A percentile compares a stretch with the other conserved stretches of the same genome.
These are phyloP conservation scores for Candida ficus DNA, from an alignment of 805 yeast species.

Conservation along the genomic window DNA sequence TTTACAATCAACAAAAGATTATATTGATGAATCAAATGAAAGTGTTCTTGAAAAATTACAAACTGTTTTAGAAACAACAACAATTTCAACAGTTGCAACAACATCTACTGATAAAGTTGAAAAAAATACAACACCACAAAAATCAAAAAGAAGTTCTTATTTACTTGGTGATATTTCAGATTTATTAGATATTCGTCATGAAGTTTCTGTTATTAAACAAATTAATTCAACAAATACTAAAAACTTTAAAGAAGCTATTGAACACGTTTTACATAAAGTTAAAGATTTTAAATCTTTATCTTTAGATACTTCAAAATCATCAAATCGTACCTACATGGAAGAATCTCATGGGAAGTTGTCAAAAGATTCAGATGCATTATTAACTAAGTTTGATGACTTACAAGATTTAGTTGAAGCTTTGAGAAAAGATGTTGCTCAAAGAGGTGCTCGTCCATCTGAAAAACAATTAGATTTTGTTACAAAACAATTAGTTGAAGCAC, in stretches of 20 bases:
- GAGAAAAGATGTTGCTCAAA: constrained; percentile 83
- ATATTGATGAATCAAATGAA: constrained; percentile 23
- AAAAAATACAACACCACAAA: not conserved
- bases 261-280: constrained; percentile 39
- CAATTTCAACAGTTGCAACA: not conserved
- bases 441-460: constrained; percentile 79
- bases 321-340: constrained; percentile 59
- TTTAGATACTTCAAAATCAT: constrained; percentile 31
- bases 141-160: constrained; percentile 3
- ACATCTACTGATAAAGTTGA: too few relatives aligned
- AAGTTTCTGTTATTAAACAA: constrained; percentile 55
- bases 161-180: constrained; percentile 19
- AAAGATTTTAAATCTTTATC: constrained; percentile 47
- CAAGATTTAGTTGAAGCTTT: constrained; percentile 89
- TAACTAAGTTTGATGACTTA: constrained; percentile 81
- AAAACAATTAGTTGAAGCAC: constrained; percentile 60
- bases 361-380: constrained; percentile 65
- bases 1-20: constrained; percentile 16
- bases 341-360: constrained; percentile 69
- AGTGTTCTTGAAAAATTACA: constrained; percentile 17
- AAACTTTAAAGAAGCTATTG: constrained; percentile 37
- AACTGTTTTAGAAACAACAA: constrained; percentile 8
- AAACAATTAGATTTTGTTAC: constrained; percentile 64
- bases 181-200: constrained; percentile 45
- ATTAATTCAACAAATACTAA: constrained; percentile 42